A percentile compares a stretch with the other conserved stretches of the same genome.
Conservation (phyloP, 2,329 filamentous ascomycete species). For the Aureobasidium sp. region DNA sequence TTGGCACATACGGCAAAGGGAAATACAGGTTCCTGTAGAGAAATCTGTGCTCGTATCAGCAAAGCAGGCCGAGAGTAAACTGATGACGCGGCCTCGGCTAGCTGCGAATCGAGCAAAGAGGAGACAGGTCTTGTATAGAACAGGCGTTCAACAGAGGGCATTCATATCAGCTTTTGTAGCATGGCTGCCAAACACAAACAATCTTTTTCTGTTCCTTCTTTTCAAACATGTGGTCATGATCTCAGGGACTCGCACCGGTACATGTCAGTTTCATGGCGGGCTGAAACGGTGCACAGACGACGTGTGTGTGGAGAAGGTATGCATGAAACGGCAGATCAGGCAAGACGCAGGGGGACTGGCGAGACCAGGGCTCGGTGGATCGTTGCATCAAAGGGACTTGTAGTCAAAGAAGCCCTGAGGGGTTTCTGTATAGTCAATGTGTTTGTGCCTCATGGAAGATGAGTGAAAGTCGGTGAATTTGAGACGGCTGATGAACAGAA, state of each 20-base stretch:
- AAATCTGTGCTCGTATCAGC: no score
- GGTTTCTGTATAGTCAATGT: background rate
- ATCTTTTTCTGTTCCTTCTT: background rate
- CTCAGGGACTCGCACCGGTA: background rate
- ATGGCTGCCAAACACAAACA: slow-evolving; percentile 3
- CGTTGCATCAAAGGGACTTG: background rate
- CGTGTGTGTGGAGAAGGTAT: slow-evolving; percentile 10
- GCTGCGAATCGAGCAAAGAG: background rate
- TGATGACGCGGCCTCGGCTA: no score
- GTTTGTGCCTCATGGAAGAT: background rate
- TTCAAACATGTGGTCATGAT: background rate
- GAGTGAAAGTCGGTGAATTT: background rate
- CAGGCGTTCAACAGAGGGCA: slow-evolving; percentile 2
- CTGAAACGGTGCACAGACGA: slow-evolving; percentile 9
- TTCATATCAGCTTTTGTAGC: background rate
- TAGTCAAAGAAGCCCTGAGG: background rate
- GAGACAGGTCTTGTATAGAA: background rate
- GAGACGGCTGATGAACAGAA: background rate
- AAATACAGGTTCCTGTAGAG: background rate
- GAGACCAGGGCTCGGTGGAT: background rate
- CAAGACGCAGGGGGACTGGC: slow-evolving; percentile 3
- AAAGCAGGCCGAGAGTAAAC: no score
- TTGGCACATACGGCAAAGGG: background rate
- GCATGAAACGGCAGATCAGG: slow-evolving; percentile 4
- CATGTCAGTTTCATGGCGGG: slow-evolving; percentile 3